Evolutionary conservation across 371 early-diverging fungal species (phyloP), one percentile per base, ranked within the genome.

Genomic region (Mortierella polycephala): DNA sequence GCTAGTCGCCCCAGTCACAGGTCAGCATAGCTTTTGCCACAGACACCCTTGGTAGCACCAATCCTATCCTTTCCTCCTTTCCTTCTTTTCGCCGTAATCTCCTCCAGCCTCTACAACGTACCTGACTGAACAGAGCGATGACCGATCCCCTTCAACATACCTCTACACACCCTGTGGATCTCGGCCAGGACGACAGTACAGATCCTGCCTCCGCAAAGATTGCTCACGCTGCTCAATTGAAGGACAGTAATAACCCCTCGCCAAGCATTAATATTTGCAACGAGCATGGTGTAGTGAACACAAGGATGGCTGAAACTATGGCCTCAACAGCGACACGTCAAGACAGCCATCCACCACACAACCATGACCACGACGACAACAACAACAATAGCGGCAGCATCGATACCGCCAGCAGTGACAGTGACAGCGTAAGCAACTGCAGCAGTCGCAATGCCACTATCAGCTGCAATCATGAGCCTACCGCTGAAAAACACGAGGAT

Each of bases 381-480:
- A 67, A 37, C 20, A 20, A 14, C 51, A 59, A 58, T n/a, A 44
- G 20, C 58, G 42, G 18, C 44, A 18, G 58, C 30, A 2, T 30
- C 30, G 30, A 30, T 30, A 30, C 30, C 60, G 7, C 20, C 63
- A 53, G 62, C 63, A 69, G 57, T 30, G 46, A 21, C 44, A 13
- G 21, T 37, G 50, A 47, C 49, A 12, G 23, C 30, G 30, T 30
- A 30, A 30, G 30, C 30, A 30, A 30, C 30, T 30, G 30, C 30
- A 30, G 30, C 30, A 30, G 30, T 30, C 30, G 2, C 30, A 4
- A 4, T 30, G 4, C 30, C 60, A 12, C 20, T 69, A 46, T 69
- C 70, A 69, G 57, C 47, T 69, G 70, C 71, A 71, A 65, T 23
- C 71, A 71, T 61, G 71, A 64, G 71, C 59, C 55, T 53, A 53